Evolutionary conservation across 2,329 filamentous ascomycete genomes (phyloP), one percentile per base, ranked within the genome.

Genomic region (Sporothrix pseudoabietina): DNA sequence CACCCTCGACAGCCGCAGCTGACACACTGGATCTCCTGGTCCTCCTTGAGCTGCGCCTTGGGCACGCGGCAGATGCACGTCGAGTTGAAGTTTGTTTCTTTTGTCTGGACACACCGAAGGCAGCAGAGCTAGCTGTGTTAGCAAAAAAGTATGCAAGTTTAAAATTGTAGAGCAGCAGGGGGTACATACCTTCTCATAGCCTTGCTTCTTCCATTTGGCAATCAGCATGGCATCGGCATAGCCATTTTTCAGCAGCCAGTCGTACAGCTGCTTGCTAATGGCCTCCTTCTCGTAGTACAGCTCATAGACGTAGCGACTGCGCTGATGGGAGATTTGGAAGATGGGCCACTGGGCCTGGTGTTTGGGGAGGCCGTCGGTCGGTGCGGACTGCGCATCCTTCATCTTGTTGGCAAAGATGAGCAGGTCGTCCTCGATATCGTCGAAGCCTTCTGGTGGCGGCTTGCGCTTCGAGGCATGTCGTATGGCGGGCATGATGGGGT

Each of bases 151-250:
- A 26, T 26, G 26, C 26, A 26, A 26, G 2, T 26, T 26, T 26
- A 26, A 2, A 26, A 26, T 26, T 26, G 26, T 26, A 26, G 3
- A 9, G 6, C 5, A 30, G 8, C 1, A 22, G n/a, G 6, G 16
- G 0, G 10, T 6, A 81, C 86, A 70, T 81, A 93, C 93, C 90
- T 98, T 98, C 83, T 99, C 96, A 79, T 99, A 99, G 19, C 96
- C 96, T 79, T 97, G 92, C 85, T 99, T 99, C 89, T 99, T 99
- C 96, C 96, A 99, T 85, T 99, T 99, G 16, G 96, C 96, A 80
- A 99, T 98, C 80, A 99, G 85, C 85, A 94, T 96, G 63, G 93
- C 90, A 83, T 99, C 96, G 5, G 94, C 96, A 81, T 99, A 98
- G 69, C 91, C 91, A 80, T 99, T 98, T 88, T 99, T 99, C 74